Percentiles rank a stretch among this genome's conserved stretches.
Conservation (phyloP, 352 stramenopile genomes). For the Pythium scleroteichum region DNA sequence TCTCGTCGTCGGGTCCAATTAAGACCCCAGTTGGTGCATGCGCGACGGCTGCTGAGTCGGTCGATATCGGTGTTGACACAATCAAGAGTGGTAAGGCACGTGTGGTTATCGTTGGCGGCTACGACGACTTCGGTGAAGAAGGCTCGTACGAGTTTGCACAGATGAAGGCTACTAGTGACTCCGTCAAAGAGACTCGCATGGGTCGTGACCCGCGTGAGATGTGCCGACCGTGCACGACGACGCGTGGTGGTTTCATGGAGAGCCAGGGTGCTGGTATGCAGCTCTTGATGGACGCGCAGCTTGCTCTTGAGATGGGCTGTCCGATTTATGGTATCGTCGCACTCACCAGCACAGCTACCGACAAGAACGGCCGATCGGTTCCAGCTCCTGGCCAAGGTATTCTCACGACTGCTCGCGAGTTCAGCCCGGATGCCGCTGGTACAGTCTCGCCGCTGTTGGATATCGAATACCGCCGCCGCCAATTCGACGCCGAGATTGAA, state of each 20-base stretch:
- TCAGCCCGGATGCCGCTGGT: slow-evolving; percentile 19
- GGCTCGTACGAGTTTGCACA: slow-evolving; percentile 86
- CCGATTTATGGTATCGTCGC: slow-evolving; percentile 87
- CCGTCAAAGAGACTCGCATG: slow-evolving; percentile 77
- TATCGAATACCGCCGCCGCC: slow-evolving; percentile 65
- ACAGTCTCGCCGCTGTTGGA: slow-evolving; percentile 59
- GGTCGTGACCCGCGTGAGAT: slow-evolving; percentile 81
- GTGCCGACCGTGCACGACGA: slow-evolving; percentile 80
- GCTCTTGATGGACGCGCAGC: slow-evolving; percentile 85
- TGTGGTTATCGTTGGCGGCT: slow-evolving; percentile 83
- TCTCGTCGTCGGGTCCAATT: slow-evolving; percentile 87
- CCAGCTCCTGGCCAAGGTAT: slow-evolving; percentile 85
- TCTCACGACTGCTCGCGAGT: slow-evolving; percentile 80
- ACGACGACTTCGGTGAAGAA: slow-evolving; percentile 88
- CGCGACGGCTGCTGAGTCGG: slow-evolving; percentile 82
- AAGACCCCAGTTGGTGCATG: slow-evolving; percentile 88
- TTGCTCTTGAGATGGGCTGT: slow-evolving; percentile 85
- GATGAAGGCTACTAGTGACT: slow-evolving; percentile 89
- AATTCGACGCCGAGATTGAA: slow-evolving; percentile 76
- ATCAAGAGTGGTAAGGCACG: slow-evolving; percentile 88
- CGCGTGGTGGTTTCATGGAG: slow-evolving; percentile 87
- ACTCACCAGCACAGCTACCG: slow-evolving; percentile 82
- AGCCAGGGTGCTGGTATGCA: slow-evolving; percentile 87
- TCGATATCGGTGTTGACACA: slow-evolving; percentile 88
- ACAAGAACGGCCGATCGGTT: slow-evolving; percentile 87